Percentiles rank a stretch among this genome's conserved stretches.
Evolutionary conservation across 139 green algal species (phyloP).

Genomic region (Pleodorina starrii): DNA sequence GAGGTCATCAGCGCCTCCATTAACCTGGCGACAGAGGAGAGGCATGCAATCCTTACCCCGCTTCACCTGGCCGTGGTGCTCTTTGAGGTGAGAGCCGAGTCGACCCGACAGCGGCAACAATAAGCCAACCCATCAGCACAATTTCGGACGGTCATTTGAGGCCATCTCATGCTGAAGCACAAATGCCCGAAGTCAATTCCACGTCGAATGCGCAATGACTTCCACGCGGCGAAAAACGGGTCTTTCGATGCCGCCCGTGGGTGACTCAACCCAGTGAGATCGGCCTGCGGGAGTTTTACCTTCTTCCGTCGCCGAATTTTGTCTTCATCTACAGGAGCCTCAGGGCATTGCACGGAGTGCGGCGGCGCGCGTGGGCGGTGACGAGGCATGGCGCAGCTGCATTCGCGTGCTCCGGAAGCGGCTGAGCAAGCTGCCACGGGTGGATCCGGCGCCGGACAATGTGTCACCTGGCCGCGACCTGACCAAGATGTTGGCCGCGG

Average conservation of each 20-base stretch:
- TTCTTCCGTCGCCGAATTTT: too few species aligned
- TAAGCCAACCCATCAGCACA: too few species aligned
- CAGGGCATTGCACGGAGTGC: slow-evolving; percentile 44
- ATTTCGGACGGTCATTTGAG: too few species aligned
- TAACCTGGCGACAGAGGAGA: slow-evolving; percentile 71
- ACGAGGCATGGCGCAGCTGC: slow-evolving; percentile 66
- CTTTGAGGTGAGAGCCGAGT: slow-evolving; percentile 78
- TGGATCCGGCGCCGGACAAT: slow-evolving; percentile 70
- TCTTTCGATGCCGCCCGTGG: too few species aligned
- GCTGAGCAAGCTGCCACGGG: slow-evolving; percentile 74
- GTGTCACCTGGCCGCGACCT: slow-evolving; percentile 22
- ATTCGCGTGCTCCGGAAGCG: slow-evolving; percentile 69
- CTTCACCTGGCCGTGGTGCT: slow-evolving; percentile 80
- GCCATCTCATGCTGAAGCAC: too few species aligned
- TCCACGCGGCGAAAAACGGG: too few species aligned
- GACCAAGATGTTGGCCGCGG: slow-evolving; percentile 58
- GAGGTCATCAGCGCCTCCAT: slow-evolving; percentile 60
- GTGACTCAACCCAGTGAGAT: too few species aligned
- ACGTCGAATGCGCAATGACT: too few species aligned
- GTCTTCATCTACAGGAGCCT: slow-evolving; percentile 14
- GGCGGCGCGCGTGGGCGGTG: slow-evolving; percentile 49
- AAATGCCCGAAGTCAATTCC: too few species aligned
- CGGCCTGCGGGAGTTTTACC: too few species aligned
- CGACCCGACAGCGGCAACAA: too few species aligned
- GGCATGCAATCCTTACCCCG: slow-evolving; percentile 73